Evolutionary conservation across 2,329 filamentous ascomycete species (phyloP), one percentile per base, ranked within the genome.

Genomic region (Diaporthe australafricana): DNA sequence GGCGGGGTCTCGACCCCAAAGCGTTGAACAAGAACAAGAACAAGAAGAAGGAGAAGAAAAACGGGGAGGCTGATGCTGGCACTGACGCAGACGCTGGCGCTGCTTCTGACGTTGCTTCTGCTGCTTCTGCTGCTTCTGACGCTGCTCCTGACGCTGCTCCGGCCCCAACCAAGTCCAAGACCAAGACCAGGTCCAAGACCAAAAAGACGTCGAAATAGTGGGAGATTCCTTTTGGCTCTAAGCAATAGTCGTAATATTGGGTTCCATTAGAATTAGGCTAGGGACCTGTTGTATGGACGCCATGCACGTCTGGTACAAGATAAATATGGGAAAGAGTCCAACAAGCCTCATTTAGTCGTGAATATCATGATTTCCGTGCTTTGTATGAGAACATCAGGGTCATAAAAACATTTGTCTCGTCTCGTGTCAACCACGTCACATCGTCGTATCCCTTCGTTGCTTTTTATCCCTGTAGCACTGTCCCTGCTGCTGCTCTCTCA

Each of bases 1-100:
- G 90, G 77, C 92, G 93, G 79, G 93, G 93, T 73, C 82, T 95
- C 68, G 90, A 95, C 80, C 93, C 93, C 1, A 90, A 88, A 78
- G 90, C 88, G 42, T 83, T 88, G 32, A 82, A 84, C 56, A 79
- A 80, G 77, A 81, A 79, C 27, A 55, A 75, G 32, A 71, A 62
- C 17, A 57, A 68, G 32, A 74, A 73, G 71, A 72, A 75, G 57
- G 70, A 69, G 25, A 71, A 56, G 27, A 63, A 73, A 5, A 35
- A 5, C 30, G 45, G 50, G 12, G 40, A 35, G 20, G 35, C 40
- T 20, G 50, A 38, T 17, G 11, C 32, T 17, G 35, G 40, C 16
- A 17, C 40, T 4, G 62, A 38, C 2, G 68, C 63, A 16, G 48
- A 47, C 20, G 57, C 45, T 32, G 27, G 11, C 2, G 3, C 40